Evolutionary conservation across 2,329 filamentous ascomycete species (phyloP).

Genomic region (Colletotrichum tabaci): DNA sequence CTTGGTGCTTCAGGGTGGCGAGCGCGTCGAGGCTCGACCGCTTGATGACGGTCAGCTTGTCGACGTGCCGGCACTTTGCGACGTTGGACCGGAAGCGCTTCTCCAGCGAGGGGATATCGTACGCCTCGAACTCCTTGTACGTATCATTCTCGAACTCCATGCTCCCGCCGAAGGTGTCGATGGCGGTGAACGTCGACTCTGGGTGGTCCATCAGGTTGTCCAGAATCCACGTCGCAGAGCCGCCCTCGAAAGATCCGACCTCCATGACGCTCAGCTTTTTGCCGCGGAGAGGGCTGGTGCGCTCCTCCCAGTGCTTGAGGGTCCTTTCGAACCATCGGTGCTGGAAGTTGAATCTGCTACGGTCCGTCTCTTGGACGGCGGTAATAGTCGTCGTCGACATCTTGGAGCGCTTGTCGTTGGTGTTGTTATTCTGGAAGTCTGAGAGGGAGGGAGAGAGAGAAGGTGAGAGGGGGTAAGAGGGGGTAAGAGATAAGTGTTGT

Average conservation of each 20-base stretch:
- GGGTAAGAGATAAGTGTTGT: background rate
- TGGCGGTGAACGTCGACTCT: slow-evolving; percentile 1
- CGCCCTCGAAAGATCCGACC: slow-evolving; percentile 1
- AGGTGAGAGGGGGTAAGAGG: background rate
- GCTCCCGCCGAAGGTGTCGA: slow-evolving; percentile 16
- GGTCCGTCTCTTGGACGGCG: background rate
- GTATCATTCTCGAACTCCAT: slow-evolving; percentile 14
- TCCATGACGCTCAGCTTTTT: background rate
- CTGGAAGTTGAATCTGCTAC: slow-evolving; percentile 1
- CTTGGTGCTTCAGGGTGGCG: background rate
- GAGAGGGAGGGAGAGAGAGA: background rate
- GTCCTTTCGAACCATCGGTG: slow-evolving; percentile 1
- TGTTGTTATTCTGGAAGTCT: background rate
- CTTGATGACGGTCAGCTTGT: slow-evolving; percentile 1
- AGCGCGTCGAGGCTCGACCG: slow-evolving; percentile 12
- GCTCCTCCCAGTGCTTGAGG: background rate
- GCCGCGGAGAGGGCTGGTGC: background rate
- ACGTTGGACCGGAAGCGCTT: background rate
- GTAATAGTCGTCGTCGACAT: background rate
- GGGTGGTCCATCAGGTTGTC: slow-evolving; percentile 2
- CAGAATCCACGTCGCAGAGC: background rate
- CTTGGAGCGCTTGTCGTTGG: background rate
- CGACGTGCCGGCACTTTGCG: background rate
- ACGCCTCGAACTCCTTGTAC: background rate
- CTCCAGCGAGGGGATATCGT: background rate